phyloP scores from a whole-genome alignment of 495 filamentous ascomycete genomes.

The Neurospora intermedia region DNA sequence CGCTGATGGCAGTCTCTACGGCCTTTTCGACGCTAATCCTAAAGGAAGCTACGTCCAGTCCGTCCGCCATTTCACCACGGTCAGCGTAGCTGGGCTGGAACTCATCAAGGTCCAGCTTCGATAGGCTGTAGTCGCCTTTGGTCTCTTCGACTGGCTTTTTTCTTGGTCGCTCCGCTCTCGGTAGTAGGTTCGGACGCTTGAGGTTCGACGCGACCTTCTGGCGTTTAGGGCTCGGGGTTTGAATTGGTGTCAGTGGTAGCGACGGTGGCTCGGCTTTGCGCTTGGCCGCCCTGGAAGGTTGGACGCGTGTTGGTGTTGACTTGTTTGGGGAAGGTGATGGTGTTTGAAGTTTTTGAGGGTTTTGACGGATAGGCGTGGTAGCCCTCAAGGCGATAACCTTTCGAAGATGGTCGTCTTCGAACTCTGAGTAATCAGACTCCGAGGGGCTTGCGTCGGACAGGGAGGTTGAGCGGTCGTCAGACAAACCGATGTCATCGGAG shows the following conservation, averaged over 20 bases:
- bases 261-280: conserved; percentile 2
- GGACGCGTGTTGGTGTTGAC: conserved; percentile 12
- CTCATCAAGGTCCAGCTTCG: conserved; percentile 3
- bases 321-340: background rate
- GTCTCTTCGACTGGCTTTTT: background rate
- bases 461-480: background rate
- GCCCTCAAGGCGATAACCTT: background rate
- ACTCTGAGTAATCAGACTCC: background rate
- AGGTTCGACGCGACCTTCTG: background rate
- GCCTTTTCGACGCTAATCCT: conserved; percentile 1
- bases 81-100: background rate
- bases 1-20: background rate
- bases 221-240: background rate
- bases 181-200: background rate
- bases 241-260: background rate
- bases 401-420: background rate
- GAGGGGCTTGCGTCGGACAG: background rate
- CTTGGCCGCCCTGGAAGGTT: conserved; percentile 17
- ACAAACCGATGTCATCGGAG: background rate
- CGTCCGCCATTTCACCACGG: background rate
- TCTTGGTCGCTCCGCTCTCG: background rate
- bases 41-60: conserved; percentile 8
- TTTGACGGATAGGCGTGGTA: background rate
- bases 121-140: conserved; percentile 11
- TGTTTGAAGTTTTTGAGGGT: background rate